Conservation (phyloP, 2,329 filamentous ascomycete species). For the Aspergillus pseudotamarii region DNA sequence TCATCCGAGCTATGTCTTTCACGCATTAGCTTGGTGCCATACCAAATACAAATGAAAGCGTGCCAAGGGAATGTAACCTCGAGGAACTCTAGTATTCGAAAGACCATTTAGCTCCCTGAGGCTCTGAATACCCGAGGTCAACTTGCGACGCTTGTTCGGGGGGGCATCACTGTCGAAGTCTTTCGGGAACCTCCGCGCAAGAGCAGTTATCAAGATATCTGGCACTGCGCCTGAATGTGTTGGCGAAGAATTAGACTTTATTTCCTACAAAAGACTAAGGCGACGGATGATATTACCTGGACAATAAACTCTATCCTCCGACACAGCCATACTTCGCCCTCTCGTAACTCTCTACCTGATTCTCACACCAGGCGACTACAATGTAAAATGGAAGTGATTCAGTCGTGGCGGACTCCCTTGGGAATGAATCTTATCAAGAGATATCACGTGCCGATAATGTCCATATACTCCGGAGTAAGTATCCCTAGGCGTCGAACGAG, state of each 20-base stretch:
- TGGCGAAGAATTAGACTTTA: neutral
- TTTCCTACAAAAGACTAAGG: neutral
- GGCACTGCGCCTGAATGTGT: slow-evolving; percentile 25
- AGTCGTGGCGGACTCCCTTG: neutral
- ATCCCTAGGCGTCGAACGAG: neutral
- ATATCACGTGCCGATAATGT: slow-evolving; percentile 24
- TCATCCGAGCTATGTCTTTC: neutral
- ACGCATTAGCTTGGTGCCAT: slow-evolving; percentile 13
- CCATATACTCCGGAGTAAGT: neutral
- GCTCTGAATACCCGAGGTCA: slow-evolving; percentile 20
- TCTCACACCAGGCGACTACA: neutral
- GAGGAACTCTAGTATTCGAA: slow-evolving; percentile 22
- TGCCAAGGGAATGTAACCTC: slow-evolving; percentile 37
- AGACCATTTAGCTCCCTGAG: slow-evolving; percentile 21
- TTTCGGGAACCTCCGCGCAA: slow-evolving; percentile 19
- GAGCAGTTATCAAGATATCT: slow-evolving; percentile 25
- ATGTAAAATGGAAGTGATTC: neutral
- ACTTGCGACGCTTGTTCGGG: slow-evolving; percentile 38
- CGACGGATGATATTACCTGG: slow-evolving; percentile 12
- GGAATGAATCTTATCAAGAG: slow-evolving; percentile 14
- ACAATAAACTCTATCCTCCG: slow-evolving; percentile 15
- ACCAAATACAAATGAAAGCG: slow-evolving; percentile 36
- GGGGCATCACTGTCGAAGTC: slow-evolving; percentile 19
- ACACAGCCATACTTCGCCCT: slow-evolving; percentile 20
- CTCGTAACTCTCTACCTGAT: neutral